These are phyloP conservation scores for Aristolochia californica DNA, from an alignment of 164 flowering plant genomes.

Conservation along the genomic window DNA sequence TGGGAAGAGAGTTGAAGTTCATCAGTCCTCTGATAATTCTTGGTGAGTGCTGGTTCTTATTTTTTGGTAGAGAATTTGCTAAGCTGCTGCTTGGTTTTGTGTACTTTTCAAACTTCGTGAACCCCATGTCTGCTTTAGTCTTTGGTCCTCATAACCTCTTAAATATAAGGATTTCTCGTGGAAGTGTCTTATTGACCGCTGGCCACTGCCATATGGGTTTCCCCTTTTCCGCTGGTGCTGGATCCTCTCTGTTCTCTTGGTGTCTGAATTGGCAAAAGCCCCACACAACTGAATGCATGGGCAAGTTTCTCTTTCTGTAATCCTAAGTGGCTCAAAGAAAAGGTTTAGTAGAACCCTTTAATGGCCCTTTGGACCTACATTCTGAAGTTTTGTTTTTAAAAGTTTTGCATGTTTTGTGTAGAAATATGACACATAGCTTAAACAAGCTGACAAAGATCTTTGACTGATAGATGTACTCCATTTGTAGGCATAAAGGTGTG, in stretches of 20 bases:
- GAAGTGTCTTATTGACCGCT: too few species aligned
- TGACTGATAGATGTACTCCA: background rate
- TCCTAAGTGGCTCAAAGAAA: too few species aligned
- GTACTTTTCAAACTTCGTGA: background rate
- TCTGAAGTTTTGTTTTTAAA: background rate
- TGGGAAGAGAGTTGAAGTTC: constrained; percentile 93
- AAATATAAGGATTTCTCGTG: too few species aligned
- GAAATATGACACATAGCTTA: background rate
- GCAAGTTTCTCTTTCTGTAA: too few species aligned
- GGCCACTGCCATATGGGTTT: too few species aligned
- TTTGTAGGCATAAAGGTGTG: constrained; percentile 65
- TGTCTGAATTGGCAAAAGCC: too few species aligned
- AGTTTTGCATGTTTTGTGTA: background rate
- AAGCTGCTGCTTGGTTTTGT: background rate
- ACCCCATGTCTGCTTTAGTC: background rate
- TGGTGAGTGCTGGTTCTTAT: constrained; percentile 46
- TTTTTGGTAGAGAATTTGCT: background rate
- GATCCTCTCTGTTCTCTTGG: too few species aligned
- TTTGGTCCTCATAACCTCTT: background rate
- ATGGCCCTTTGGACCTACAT: background rate
- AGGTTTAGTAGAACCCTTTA: too few species aligned
- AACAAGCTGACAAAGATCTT: background rate
- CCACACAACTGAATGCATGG: too few species aligned
- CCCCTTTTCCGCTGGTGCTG: too few species aligned
- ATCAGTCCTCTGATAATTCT: constrained; percentile 66